phyloP scores from a whole-genome alignment of 371 early-diverging fungal genomes.

The Mucor irregularis region DNA sequence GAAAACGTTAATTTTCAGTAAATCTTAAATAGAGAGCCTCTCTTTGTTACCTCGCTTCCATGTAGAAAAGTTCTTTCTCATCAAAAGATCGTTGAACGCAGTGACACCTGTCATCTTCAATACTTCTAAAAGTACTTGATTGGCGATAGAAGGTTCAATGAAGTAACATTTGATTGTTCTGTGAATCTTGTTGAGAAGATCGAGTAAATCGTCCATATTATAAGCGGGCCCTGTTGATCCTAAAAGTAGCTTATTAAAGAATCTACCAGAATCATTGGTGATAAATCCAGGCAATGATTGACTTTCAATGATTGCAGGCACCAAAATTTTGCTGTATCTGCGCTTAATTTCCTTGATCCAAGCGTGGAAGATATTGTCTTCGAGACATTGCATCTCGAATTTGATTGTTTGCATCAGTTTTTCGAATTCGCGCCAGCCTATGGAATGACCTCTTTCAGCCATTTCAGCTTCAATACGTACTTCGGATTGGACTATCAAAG shows the following conservation, averaged over 20 bases:
- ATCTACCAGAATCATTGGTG: conserved; percentile 83
- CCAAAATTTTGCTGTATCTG: conserved; percentile 84
- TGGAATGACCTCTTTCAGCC: conserved; percentile 21
- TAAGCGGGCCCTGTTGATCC: conserved; percentile 71
- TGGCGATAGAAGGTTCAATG: conserved; percentile 74
- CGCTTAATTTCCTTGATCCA: conserved; percentile 95
- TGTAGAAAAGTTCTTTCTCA: conserved; percentile 85
- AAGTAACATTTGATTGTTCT: conserved; percentile 92
- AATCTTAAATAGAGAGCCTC: conserved; percentile 45
- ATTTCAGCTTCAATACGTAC: conserved; percentile 36
- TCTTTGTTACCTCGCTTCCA: conserved; percentile 74
- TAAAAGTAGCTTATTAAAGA: conserved; percentile 75
- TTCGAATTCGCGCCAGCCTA: conserved; percentile 49
- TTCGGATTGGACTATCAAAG: conserved; percentile 48
- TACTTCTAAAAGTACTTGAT: conserved; percentile 86
- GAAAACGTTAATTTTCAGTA: conserved; percentile 42
- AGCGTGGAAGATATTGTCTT: conserved; percentile 67
- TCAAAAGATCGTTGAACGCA: conserved; percentile 93
- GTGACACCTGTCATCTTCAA: conserved; percentile 87
- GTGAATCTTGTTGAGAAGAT: conserved; percentile 86
- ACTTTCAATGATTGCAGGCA: conserved; percentile 91
- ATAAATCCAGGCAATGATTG: conserved; percentile 90
- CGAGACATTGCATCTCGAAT: conserved; percentile 64
- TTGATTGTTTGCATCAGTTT: conserved; percentile 60
- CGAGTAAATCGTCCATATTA: conserved; percentile 88